Conservation (phyloP, 2,329 filamentous ascomycete species). For the Xylaria sp. region DNA sequence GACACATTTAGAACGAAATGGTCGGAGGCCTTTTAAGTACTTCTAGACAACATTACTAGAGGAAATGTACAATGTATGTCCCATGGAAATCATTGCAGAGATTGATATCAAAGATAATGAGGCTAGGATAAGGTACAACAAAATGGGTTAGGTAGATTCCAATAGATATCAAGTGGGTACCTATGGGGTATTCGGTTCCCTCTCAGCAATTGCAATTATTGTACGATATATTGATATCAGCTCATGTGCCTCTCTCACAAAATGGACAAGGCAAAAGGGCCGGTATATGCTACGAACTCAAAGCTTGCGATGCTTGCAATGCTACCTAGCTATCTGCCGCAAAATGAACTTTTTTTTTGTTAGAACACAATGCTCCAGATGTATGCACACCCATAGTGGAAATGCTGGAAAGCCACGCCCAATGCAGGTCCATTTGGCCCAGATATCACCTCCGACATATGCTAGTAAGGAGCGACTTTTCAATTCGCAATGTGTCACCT, state of each 20-base stretch:
- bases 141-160: too few species aligned
- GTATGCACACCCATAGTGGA: background rate
- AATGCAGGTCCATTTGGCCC: background rate
- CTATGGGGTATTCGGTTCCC: too few species aligned
- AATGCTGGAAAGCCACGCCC: background rate
- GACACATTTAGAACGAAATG: too few species aligned
- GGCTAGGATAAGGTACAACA: too few species aligned
- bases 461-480: conserved; percentile 19
- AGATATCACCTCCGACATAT: background rate
- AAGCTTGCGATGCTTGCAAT: background rate
- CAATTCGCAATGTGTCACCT: background rate
- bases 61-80: too few species aligned
- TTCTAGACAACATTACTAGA: too few species aligned
- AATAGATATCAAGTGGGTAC: too few species aligned
- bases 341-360: background rate
- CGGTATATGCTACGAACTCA: background rate
- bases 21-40: too few species aligned
- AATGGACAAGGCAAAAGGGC: background rate
- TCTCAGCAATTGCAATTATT: background rate
- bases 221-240: background rate
- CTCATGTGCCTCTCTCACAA: background rate
- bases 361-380: background rate
- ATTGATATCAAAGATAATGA: too few species aligned
- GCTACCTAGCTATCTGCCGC: background rate
- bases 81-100: too few species aligned